Base-by-base conservation (phyloP, 2,329 filamentous ascomycete species). In the Aspergillus hiratsukae region DNA sequence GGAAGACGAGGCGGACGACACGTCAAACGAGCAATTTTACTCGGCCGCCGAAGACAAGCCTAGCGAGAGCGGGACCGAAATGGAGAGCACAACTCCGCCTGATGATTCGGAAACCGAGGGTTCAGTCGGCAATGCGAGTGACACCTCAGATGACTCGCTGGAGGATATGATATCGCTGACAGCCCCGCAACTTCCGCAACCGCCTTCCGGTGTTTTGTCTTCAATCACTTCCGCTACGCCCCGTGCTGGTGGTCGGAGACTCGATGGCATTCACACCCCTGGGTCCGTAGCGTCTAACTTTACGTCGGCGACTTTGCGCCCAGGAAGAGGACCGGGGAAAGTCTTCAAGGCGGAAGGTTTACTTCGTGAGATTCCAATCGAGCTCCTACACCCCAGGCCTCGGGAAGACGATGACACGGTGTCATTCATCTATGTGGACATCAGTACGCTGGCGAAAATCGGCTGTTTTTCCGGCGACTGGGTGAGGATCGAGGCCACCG, bases 391-490 rank as follows among this genome's bases (percentile, higher is more conserved):
- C 62, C 94, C 94, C 0, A 92, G 89, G 63, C 93, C 94, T 2
- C 73, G 81, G 0, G 83, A 86, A 27, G 91, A 97, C 58, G 94
- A 99, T 59, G 91, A 96, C 62, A 88, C 95, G 64, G 85, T 88
- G 64, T 87, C 90, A 1, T 86, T 94, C 49, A 83, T 97, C 1
- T 99, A 93, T 67, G 92, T 99, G 4, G 91, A 97, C 65, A 88
- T 95, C 7, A 87, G 85, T 56, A 90, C 90, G 1, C 76, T 99
- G 21, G 88, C 90, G 14, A 91, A 92, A 64, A 88, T 99, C 53
- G 92, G 93, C 17, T 97, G 93, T 72, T 99, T 99, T 70, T 97
- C 93, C 0, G 94, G 94, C 29, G 94, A 99, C 69, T 99, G 94
- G 94, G 91, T 96, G 10, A 87, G 88, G 23, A 80, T 97, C 10